Evolutionary conservation across 164 flowering plant genomes (phyloP).

Genomic region (Hamamelis virginiana): DNA sequence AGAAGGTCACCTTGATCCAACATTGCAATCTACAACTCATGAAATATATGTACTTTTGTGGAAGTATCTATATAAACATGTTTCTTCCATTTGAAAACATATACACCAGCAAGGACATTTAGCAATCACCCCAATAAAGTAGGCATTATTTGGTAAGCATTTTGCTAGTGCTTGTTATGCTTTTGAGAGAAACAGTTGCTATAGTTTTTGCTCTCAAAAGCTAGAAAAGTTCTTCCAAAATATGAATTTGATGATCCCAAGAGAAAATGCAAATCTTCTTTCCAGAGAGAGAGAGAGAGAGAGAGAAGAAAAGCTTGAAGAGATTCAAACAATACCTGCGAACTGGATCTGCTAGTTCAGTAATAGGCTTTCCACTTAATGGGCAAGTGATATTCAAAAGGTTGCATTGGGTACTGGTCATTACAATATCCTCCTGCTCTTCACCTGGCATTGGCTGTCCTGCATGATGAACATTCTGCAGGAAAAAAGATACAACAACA

Average conservation of each 20-base stretch:
- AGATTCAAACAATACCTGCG: constrained; percentile 50
- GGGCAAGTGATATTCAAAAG: constrained; percentile 73
- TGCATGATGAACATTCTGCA: constrained; percentile 83
- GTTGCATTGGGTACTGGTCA: constrained; percentile 74
- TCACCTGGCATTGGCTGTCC: constrained; percentile 96
- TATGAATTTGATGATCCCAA: too few relatives aligned
- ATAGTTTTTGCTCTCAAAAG: too few relatives aligned
- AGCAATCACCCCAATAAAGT: too few relatives aligned
- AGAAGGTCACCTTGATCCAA: background rate
- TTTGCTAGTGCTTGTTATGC: too few relatives aligned
- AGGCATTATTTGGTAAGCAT: too few relatives aligned
- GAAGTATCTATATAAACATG: background rate
- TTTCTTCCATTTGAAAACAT: background rate
- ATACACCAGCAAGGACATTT: background rate
- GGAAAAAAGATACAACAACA: constrained; percentile 3
- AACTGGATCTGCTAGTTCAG: constrained; percentile 68
- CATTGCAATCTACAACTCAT: background rate
- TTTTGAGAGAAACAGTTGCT: too few relatives aligned
- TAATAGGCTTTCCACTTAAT: constrained; percentile 73
- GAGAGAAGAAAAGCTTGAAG: background rate
- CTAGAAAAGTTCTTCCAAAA: too few relatives aligned
- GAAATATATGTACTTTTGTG: background rate
- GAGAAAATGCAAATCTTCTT: too few relatives aligned
- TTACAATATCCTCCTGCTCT: constrained; percentile 85
- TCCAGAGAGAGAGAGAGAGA: too few relatives aligned